Evolutionary conservation across 2,329 filamentous ascomycete genomes (phyloP), one percentile per base, ranked within the genome.

Genomic region (Lizonia empirigonia): DNA sequence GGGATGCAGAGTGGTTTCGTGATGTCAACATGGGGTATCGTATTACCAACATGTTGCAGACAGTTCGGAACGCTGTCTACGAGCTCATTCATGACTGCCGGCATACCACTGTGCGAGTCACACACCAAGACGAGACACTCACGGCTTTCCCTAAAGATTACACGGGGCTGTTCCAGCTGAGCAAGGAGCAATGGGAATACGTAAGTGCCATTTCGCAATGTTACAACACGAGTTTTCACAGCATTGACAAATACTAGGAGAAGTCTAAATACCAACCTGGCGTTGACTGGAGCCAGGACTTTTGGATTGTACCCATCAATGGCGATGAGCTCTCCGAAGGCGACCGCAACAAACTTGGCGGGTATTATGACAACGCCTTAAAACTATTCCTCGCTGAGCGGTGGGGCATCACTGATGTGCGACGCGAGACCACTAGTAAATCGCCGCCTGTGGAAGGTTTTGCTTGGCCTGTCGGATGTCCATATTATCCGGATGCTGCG

Each of bases 151-250:
- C 65, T 1, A 54, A 47, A 3, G 30, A 60, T 19, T 40, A 59
- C 20, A 63, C 56, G 0, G 41, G 41, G 0, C 12, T 62, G 5
- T 67, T 63, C 33, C 42, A 29, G 0, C 23, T 65, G 20, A 58
- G 55, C 0, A 57, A 59, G 37, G 51, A 62, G 7, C 57, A 63
- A 26, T 67, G 63, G 65, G 36, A 58, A 15, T 36, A 55, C 24
- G 64, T 60, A 50, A 48, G 58, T 51, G 6, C 15, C 15, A 7
- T 18, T 4, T 12, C n/a, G 7, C 7, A 3, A 26, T 9, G 1
- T 19, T 4, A 7, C 5, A n/a, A 4, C 6, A 8, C 9, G 4
- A 8, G 38, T 2, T 9, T 9, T n/a, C 0, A 5, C 2, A 15
- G 3, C 13, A 23, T 30, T 53, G 22, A 53, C 23, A 15, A 5